Evolutionary conservation across 306 rosid genomes (phyloP).

Genomic region (Cucumis sativus): DNA sequence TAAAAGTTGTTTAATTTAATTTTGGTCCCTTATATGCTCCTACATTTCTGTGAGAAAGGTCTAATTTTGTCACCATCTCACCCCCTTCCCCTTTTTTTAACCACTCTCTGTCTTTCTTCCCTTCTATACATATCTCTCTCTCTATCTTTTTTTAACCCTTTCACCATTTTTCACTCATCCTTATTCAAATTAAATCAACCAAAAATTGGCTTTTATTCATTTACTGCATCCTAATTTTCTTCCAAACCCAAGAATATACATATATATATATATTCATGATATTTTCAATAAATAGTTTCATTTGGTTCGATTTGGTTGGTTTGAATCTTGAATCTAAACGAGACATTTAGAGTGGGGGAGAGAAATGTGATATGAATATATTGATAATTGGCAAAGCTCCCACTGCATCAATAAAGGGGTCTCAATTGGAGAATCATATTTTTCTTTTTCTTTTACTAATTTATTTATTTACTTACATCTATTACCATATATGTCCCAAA

Average conservation of each 20-base stretch:
- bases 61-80: constrained; percentile 64
- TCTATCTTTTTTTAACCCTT: background rate
- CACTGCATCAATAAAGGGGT: background rate
- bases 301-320: no score
- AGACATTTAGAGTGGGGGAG: no score
- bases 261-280: no score
- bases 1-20: background rate
- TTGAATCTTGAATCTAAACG: no score
- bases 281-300: no score
- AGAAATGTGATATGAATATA: background rate
- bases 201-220: background rate
- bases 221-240: no score
- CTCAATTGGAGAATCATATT: background rate
- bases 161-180: no score
- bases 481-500: background rate
- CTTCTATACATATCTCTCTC: background rate
- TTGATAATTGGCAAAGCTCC: background rate
- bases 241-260: no score
- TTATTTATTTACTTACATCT: background rate
- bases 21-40: constrained; percentile 51
- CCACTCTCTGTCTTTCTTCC: constrained; percentile 21
- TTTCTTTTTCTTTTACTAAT: no score
- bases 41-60: constrained; percentile 93
- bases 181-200: no score
- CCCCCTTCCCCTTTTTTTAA: constrained; percentile 51